phyloP scores from a whole-genome alignment of 2,329 filamentous ascomycete genomes.

The Gliomastix tumulicola region DNA sequence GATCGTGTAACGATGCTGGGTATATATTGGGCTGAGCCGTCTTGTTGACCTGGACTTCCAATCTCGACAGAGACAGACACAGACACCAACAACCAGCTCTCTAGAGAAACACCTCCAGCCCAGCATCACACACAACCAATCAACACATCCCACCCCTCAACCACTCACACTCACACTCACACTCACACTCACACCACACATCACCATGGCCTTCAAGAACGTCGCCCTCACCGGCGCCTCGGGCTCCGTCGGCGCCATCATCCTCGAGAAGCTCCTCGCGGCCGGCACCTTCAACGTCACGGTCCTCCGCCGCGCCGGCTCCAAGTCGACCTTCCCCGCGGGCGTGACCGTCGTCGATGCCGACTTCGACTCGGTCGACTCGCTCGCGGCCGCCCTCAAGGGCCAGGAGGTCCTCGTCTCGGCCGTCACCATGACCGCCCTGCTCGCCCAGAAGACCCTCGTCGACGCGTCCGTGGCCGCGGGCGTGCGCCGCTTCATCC shows the following conservation, averaged over 20 bases:
- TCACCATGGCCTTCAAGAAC: slow-evolving; percentile 18
- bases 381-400: slow-evolving; percentile 41
- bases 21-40: too few relatives aligned
- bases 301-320: slow-evolving; percentile 29
- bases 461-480: slow-evolving; percentile 53
- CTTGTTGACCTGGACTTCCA: too few relatives aligned
- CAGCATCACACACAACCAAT: too few relatives aligned
- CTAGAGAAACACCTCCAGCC: too few relatives aligned
- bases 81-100: too few relatives aligned
- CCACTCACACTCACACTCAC: too few relatives aligned
- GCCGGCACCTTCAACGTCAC: slow-evolving; percentile 25
- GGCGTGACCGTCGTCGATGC: slow-evolving; percentile 21
- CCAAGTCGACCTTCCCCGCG: slow-evolving; percentile 23
- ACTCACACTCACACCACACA: background rate
- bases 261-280: slow-evolving; percentile 20
- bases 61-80: too few relatives aligned
- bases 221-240: slow-evolving; percentile 28
- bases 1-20: too few relatives aligned
- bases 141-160: too few relatives aligned
- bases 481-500: slow-evolving; percentile 55
- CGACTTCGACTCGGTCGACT: slow-evolving; percentile 33
- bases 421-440: slow-evolving; percentile 22
- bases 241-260: slow-evolving; percentile 22
- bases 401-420: slow-evolving; percentile 51
- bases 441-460: slow-evolving; percentile 31